phyloP scores from a whole-genome alignment of 2,329 filamentous ascomycete genomes.

The Penicillium digitatum region DNA sequence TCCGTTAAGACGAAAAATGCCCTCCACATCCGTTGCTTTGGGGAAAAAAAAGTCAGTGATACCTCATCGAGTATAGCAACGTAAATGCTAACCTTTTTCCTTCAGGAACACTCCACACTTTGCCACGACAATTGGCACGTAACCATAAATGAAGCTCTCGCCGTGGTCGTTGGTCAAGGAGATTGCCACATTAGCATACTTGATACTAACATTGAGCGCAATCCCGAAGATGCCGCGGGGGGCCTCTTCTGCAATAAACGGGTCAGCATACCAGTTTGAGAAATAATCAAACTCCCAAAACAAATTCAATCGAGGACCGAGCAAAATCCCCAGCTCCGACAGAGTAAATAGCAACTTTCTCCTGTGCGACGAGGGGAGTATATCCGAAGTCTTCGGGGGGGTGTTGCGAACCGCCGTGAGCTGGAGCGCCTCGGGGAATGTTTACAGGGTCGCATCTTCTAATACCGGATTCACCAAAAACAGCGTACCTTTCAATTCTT shows the following conservation, averaged over 20 bases:
- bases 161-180: conserved; percentile 89
- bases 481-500: conserved; percentile 59
- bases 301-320: neutral
- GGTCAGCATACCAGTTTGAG: conserved; percentile 9
- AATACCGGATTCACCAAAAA: neutral
- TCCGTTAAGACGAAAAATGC: conserved; percentile 92
- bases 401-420: neutral
- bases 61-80: conserved; percentile 2
- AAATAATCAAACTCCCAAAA: neutral
- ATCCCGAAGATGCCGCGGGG: conserved; percentile 87
- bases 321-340: neutral
- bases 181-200: conserved; percentile 96
- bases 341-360: neutral
- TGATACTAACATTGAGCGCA: conserved; percentile 87
- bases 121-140: conserved; percentile 95
- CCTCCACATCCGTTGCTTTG: conserved; percentile 85
- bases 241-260: conserved; percentile 20
- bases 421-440: neutral
- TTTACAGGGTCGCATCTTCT: neutral
- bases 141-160: conserved; percentile 95
- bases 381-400: neutral
- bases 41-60: conserved; percentile 25
- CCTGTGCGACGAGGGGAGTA: conserved; percentile 1
- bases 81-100: conserved; percentile 74
- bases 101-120: conserved; percentile 98